These are phyloP conservation scores for Paramecium sonneborni DNA, from an alignment of 73 alveolate species.

Conservation along the genomic window DNA sequence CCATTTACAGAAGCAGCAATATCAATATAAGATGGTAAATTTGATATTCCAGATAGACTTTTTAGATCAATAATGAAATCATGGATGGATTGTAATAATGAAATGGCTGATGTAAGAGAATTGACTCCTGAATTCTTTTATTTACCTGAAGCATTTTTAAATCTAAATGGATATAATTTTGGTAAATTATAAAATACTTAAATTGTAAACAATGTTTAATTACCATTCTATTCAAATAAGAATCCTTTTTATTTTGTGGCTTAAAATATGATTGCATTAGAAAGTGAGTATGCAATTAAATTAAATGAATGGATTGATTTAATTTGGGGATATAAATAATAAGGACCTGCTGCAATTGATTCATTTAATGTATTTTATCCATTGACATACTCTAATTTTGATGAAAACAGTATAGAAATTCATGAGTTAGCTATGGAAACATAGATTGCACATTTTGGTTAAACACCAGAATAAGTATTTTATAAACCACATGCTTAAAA, in stretches of 20 bases:
- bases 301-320: constrained; percentile 83
- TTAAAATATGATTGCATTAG: constrained; percentile 73
- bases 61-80: constrained; percentile 84
- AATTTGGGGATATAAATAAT: constrained; percentile 82
- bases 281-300: constrained; percentile 70
- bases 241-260: constrained; percentile 76
- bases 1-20: constrained; percentile 93
- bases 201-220: constrained; percentile 75
- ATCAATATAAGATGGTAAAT: constrained; percentile 89
- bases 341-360: constrained; percentile 84
- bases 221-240: constrained; percentile 78
- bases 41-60: constrained; percentile 93
- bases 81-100: constrained; percentile 79
- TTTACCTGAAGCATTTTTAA: constrained; percentile 88
- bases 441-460: constrained; percentile 89
- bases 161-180: constrained; percentile 62
- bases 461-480: constrained; percentile 90
- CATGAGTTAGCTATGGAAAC: constrained; percentile 78
- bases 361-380: constrained; percentile 73
- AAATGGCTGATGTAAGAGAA: constrained; percentile 95
- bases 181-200: constrained; percentile 82
- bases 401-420: constrained; percentile 72
- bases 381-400: constrained; percentile 84
- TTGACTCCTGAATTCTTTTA: constrained; percentile 95
- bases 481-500: constrained; percentile 57